phyloP scores from a whole-genome alignment of 164 flowering plant genomes.

The Vitis amurensis region DNA sequence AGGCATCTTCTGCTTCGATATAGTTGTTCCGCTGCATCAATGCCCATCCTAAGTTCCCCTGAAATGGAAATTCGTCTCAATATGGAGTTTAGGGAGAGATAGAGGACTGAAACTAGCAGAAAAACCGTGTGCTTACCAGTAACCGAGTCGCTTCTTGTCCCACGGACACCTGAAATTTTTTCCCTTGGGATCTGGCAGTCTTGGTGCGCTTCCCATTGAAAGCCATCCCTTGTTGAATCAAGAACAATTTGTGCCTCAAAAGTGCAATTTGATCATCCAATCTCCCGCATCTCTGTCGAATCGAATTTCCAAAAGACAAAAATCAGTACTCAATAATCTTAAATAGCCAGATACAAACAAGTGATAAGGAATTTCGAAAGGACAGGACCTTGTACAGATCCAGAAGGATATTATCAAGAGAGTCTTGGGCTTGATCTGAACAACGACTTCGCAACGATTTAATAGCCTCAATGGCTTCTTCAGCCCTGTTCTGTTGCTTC shows the following conservation, averaged over 20 bases:
- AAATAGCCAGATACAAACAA: background rate
- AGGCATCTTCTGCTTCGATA: conserved; percentile 86
- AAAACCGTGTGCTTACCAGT: conserved; percentile 46
- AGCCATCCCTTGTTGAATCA: conserved; percentile 94
- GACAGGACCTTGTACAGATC: conserved; percentile 86
- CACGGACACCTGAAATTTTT: conserved; percentile 93
- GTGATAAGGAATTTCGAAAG: background rate
- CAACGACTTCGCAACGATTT: conserved; percentile 77
- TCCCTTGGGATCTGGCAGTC: conserved; percentile 96
- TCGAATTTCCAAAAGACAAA: background rate
- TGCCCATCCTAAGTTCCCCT: conserved; percentile 99
- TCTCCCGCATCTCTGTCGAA: conserved; percentile 89
- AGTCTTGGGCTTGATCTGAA: conserved; percentile 96
- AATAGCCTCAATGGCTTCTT: conserved; percentile 97
- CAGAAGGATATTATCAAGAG: conserved; percentile 89
- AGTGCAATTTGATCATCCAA: conserved; percentile 86
- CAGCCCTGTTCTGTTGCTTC: conserved; percentile 98
- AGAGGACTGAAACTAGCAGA: background rate
- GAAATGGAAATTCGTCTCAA: conserved; percentile 9
- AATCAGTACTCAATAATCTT: background rate
- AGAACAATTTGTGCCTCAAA: conserved; percentile 73
- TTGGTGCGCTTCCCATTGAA: conserved; percentile 98
- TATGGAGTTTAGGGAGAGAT: background rate
- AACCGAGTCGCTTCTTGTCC: conserved; percentile 97
- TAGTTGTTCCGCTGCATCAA: conserved; percentile 93